These are phyloP conservation scores for Alternaria angustiovoidea DNA, from an alignment of 2,329 filamentous ascomycete species.

Conservation along the genomic window DNA sequence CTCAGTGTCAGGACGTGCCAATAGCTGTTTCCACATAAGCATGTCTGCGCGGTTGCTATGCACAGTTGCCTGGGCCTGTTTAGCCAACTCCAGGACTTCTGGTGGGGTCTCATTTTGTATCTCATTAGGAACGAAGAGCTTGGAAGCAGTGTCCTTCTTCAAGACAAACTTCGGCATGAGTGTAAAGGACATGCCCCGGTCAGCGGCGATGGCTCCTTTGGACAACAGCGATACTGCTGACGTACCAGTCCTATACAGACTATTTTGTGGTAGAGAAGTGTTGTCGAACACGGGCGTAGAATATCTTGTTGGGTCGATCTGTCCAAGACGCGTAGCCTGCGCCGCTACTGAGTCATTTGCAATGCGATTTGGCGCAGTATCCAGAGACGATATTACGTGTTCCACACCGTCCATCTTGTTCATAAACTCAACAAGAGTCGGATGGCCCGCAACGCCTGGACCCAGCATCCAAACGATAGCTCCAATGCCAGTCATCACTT, in stretches of 20 bases:
- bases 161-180: slow-evolving; percentile 57
- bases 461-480: slow-evolving; percentile 85
- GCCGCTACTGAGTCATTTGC: slow-evolving; percentile 71
- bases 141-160: slow-evolving; percentile 31
- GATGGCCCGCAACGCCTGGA: slow-evolving; percentile 68
- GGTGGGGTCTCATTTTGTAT: slow-evolving; percentile 54
- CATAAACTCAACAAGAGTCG: slow-evolving; percentile 74
- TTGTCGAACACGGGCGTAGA: slow-evolving; percentile 73
- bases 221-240: slow-evolving; percentile 17
- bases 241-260: slow-evolving; percentile 17
- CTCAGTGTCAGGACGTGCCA: slow-evolving; percentile 79
- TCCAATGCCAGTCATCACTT: slow-evolving; percentile 72
- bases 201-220: slow-evolving; percentile 39
- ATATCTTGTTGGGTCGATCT: slow-evolving; percentile 78
- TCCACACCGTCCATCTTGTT: slow-evolving; percentile 65
- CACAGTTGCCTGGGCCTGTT: slow-evolving; percentile 50
- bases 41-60: slow-evolving; percentile 56
- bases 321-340: slow-evolving; percentile 73
- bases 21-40: slow-evolving; percentile 65
- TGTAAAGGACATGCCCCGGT: slow-evolving; percentile 54
- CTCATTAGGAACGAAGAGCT: slow-evolving; percentile 57
- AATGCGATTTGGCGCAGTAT: slow-evolving; percentile 78
- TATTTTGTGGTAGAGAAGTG: slow-evolving; percentile 53
- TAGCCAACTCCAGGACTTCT: slow-evolving; percentile 64
- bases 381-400: slow-evolving; percentile 80